Percentiles rank a stretch among this genome's conserved stretches.
phyloP scores from a whole-genome alignment of 2,329 filamentous ascomycete genomes.

The Xylariaceae sp. region DNA sequence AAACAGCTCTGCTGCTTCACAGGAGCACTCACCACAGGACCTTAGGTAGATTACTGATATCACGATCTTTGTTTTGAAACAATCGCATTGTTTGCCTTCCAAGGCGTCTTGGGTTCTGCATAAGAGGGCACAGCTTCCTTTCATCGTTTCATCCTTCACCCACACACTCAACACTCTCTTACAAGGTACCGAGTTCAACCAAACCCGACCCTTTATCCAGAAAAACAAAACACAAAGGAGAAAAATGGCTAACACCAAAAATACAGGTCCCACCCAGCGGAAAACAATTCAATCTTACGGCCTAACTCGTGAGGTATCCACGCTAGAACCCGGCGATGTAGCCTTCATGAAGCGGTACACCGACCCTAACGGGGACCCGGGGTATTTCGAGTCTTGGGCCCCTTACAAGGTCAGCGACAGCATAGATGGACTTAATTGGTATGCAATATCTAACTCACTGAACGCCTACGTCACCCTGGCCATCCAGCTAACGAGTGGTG shows the following conservation, averaged over 20 bases:
- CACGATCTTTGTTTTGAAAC: background rate
- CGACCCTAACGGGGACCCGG: background rate
- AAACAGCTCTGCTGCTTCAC: background rate
- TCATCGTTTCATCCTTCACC: background rate
- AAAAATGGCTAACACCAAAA: background rate
- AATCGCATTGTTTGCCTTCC: background rate
- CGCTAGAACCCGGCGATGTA: too few species aligned
- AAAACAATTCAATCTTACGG: background rate
- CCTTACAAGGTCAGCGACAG: background rate
- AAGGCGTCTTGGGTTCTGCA: background rate
- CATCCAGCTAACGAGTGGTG: background rate
- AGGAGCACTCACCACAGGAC: background rate
- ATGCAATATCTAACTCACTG: slow-evolving; percentile 8
- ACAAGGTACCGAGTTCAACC: background rate
- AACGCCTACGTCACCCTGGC: slow-evolving; percentile 16
- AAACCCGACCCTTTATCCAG: background rate
- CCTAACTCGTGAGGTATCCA: background rate
- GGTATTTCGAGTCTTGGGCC: background rate
- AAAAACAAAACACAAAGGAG: background rate
- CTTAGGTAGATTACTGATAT: background rate
- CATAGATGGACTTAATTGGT: background rate
- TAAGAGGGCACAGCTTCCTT: background rate
- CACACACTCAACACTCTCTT: background rate
- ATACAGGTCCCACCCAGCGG: background rate
- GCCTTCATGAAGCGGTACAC: slow-evolving; percentile 12